Conservation (phyloP, 2,329 filamentous ascomycete genomes). For the Rutstroemia sp. region DNA sequence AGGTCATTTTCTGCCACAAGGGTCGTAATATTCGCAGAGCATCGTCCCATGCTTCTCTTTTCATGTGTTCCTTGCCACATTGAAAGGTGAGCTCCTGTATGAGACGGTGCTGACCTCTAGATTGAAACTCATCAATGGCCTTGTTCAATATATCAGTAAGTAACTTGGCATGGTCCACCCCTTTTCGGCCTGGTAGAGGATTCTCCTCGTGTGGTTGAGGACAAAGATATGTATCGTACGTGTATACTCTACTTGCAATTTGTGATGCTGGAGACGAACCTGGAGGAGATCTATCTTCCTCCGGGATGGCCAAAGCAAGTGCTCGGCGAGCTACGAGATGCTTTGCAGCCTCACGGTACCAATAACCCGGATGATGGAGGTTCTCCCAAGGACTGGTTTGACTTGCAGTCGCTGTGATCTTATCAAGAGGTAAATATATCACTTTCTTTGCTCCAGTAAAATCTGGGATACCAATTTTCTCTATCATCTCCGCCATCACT, state of each 20-base stretch:
- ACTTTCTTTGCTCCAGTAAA: constrained; percentile 37
- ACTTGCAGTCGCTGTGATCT: constrained; percentile 45
- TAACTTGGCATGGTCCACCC: constrained; percentile 48
- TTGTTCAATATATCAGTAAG: constrained; percentile 46
- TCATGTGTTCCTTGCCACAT: constrained; percentile 48
- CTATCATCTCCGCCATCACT: constrained; percentile 54
- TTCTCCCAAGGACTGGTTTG: constrained; percentile 55
- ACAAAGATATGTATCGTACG: constrained; percentile 61
- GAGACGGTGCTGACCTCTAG: constrained; percentile 44
- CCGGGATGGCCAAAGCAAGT: constrained; percentile 49
- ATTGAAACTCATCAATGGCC: constrained; percentile 47
- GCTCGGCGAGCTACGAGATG: constrained; percentile 46
- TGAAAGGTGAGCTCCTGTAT: constrained; percentile 49
- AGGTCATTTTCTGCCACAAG: constrained; percentile 50
- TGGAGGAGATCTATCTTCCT: constrained; percentile 49
- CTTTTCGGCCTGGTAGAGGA: constrained; percentile 39
- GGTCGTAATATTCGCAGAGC: constrained; percentile 47
- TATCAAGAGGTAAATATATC: constrained; percentile 51
- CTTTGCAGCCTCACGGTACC: constrained; percentile 54
- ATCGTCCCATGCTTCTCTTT: constrained; percentile 43
- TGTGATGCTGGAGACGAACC: constrained; percentile 40
- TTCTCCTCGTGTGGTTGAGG: constrained; percentile 55
- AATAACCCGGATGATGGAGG: constrained; percentile 60
- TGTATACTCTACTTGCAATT: constrained; percentile 44
- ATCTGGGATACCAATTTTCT: constrained; percentile 45